Conservation (phyloP, 2,329 filamentous ascomycete genomes). For the Colletotrichum noveboracense region DNA sequence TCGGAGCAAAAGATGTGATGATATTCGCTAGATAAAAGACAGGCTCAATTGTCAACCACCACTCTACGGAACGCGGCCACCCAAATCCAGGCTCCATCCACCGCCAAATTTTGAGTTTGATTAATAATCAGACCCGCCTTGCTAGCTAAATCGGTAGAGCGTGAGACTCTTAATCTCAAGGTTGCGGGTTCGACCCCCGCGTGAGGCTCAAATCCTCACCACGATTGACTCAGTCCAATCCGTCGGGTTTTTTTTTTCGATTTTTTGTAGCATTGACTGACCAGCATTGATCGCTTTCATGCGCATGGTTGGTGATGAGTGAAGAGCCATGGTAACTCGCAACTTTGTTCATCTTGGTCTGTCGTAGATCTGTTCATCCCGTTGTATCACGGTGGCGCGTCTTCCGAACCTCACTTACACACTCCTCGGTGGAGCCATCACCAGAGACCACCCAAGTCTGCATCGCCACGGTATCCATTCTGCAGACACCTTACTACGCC, state of each 20-base stretch:
- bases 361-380: not conserved
- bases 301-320: not conserved
- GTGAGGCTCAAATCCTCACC: conserved; percentile 26
- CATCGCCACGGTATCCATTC: not conserved
- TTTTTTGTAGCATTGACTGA: not conserved
- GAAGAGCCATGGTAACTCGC: not conserved
- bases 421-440: not conserved
- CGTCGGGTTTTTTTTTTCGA: not conserved
- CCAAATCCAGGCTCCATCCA: too few species aligned
- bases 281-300: not conserved
- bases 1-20: not conserved
- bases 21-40: not conserved
- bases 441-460: accelerated
- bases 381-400: not conserved
- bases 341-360: not conserved
- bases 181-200: conserved; percentile 28
- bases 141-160: conserved; percentile 77
- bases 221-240: not conserved
- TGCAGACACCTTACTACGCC: not conserved
- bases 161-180: conserved; percentile 66
- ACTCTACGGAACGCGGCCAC: not conserved
- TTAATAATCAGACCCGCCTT: not conserved
- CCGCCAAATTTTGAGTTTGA: not conserved
- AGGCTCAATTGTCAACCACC: not conserved
- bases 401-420: not conserved